These are phyloP conservation scores for Boletellus ananiceps DNA, from an alignment of 768 basidiomycete genomes.

Conservation along the genomic window DNA sequence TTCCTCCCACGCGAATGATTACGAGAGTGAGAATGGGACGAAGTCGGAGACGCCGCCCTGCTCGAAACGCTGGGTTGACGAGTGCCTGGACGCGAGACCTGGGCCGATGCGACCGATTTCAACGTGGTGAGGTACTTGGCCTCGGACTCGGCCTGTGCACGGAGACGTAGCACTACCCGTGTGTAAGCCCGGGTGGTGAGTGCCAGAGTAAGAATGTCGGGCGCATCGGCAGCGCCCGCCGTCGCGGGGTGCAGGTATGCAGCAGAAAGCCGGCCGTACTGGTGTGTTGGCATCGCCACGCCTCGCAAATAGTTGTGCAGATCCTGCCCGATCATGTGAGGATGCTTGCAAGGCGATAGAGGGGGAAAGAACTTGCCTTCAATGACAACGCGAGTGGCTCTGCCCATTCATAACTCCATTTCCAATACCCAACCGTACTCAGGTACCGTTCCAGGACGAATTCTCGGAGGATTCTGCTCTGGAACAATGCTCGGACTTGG, in stretches of 20 bases:
- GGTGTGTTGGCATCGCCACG: conserved; percentile 69
- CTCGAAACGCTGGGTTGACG: conserved; percentile 46
- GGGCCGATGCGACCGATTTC: conserved; percentile 16
- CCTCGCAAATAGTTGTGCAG: conserved; percentile 77
- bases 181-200: conserved; percentile 72
- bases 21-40: conserved; percentile 34
- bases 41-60: conserved; percentile 62
- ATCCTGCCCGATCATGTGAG: conserved; percentile 45
- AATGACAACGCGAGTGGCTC: conserved; percentile 65
- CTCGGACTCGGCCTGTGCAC: conserved; percentile 73
- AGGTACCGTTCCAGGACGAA: conserved; percentile 65
- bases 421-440: conserved; percentile 63
- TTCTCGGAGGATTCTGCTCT: conserved; percentile 52
- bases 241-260: conserved; percentile 49
- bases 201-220: conserved; percentile 48
- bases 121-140: conserved; percentile 21
- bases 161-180: conserved; percentile 71
- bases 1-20: conserved; percentile 37
- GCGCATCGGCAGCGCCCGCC: conserved; percentile 36
- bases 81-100: conserved; percentile 17
- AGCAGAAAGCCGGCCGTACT: conserved; percentile 59
- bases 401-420: conserved; percentile 51
- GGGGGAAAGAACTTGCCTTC: conserved; percentile 40
- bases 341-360: not conserved
- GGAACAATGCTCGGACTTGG: conserved; percentile 48